Base-by-base conservation (phyloP, 2,329 filamentous ascomycete genomes). In the Stromatinia cepivora region DNA sequence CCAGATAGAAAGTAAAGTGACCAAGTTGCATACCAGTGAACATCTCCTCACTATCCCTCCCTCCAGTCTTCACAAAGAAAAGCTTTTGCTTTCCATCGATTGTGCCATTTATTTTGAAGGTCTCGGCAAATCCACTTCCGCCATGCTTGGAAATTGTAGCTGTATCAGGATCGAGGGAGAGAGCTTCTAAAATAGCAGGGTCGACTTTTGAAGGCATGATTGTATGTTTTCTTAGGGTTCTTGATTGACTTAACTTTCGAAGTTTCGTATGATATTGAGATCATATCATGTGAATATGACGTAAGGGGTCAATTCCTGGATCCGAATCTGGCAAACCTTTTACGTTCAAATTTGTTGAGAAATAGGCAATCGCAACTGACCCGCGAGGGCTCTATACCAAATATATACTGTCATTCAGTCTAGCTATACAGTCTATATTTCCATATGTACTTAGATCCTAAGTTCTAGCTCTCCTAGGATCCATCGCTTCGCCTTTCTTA, bases 1-100 rank as follows among this genome's bases (percentile, higher is more conserved):
- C 6, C 31, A 34, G 20, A 57, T 34, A 57, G 10, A 17, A 39
- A n/a, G 13, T 42, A 42, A 46, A n/a, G 34, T 36, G 39, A 15
- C 4, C 10, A 28, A 22, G 70, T 63, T 11, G 20, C 34, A 53
- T 68, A 88, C 88, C 90, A 79, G 82, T 81, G 76, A 94, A 93
- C 91, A 94, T 94, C 48, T 86, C 84, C 0, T 90, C 85, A 25
- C 86, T 84, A 3, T 81, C 77, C 0, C 89, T 90, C 6, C 79
- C 80, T 0, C 88, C 89, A 0, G 85, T 92, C 80, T 94, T 94
- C 79, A 94, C 86, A 78, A 94, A 94, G 75, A 86, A 93, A n/a
- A 72, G 36, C 59, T 73, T 76, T 65, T 75, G 73, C 45, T 71
- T 65, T n/a, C 72, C 74, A 53, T 73, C 63, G 7, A 67, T 76